These are phyloP conservation scores for Mycosphaerella sp. DNA, from an alignment of 2,329 filamentous ascomycete species.

Conservation along the genomic window DNA sequence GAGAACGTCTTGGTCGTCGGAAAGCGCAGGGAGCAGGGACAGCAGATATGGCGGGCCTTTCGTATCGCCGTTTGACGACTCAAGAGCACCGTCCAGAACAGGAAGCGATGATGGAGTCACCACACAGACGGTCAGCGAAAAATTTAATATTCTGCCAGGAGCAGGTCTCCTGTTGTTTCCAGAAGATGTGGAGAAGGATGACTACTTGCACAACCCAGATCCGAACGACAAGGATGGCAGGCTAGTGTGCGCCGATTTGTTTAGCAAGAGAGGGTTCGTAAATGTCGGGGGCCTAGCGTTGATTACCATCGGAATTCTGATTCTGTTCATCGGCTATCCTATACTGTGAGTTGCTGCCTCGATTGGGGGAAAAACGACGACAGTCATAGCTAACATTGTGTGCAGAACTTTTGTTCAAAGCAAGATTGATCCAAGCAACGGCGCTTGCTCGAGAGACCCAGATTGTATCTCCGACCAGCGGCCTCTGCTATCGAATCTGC, in stretches of 20 bases:
- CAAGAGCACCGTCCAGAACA: slow-evolving; percentile 51
- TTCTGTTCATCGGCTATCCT: slow-evolving; percentile 63
- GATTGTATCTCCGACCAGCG: slow-evolving; percentile 44
- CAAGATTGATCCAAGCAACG: slow-evolving; percentile 32
- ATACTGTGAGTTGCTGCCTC: slow-evolving; percentile 50
- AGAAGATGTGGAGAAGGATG: slow-evolving; percentile 67
- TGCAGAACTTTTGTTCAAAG: slow-evolving; percentile 52
- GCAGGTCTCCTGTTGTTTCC: slow-evolving; percentile 61
- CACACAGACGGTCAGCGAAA: slow-evolving; percentile 66
- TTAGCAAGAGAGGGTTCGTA: slow-evolving; percentile 55
- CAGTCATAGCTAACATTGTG: slow-evolving; percentile 11
- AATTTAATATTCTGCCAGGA: slow-evolving; percentile 65
- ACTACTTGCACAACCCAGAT: slow-evolving; percentile 65
- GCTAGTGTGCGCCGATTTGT: slow-evolving; percentile 54
- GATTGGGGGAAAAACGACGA: neutral
- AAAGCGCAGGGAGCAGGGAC: slow-evolving; percentile 47
- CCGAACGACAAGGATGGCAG: slow-evolving; percentile 55
- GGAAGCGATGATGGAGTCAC: slow-evolving; percentile 62
- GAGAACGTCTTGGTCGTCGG: slow-evolving; percentile 60
- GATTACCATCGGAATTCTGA: slow-evolving; percentile 54
- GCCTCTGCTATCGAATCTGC: slow-evolving; percentile 54
- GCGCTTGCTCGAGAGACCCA: slow-evolving; percentile 39
- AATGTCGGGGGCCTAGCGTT: slow-evolving; percentile 59
- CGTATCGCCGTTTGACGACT: slow-evolving; percentile 54
- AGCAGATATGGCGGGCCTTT: slow-evolving; percentile 46